Conservation (phyloP, 2,329 filamentous ascomycete genomes). For the Ophiostoma sp. region DNA sequence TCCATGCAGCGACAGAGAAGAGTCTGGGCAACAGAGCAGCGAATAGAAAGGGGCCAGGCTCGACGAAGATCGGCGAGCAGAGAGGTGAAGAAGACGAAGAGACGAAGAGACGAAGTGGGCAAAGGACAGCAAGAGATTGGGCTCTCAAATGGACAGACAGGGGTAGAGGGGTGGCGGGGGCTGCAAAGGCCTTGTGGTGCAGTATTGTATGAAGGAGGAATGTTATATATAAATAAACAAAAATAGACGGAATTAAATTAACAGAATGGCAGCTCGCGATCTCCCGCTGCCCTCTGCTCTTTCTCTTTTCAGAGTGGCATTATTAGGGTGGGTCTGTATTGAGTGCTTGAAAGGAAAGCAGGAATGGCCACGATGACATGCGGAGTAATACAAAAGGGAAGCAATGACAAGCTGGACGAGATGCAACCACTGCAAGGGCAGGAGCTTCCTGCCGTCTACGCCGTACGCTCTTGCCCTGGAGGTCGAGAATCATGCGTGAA, state of each 20-base stretch:
- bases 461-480: too few relatives aligned
- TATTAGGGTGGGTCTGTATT: neutral
- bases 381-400: too few relatives aligned
- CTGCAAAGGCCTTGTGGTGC: neutral
- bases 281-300: neutral
- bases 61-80: constrained; percentile 3
- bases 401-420: neutral
- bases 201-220: neutral
- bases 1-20: neutral
- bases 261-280: neutral
- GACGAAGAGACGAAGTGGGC: neutral
- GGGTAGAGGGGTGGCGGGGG: constrained; percentile 9
- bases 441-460: too few relatives aligned
- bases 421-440: neutral
- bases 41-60: constrained; percentile 17
- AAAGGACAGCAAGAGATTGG: constrained; percentile 13
- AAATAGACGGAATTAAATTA: neutral
- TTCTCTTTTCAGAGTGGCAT: neutral
- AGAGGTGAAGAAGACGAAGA: constrained; percentile 7
- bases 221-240: constrained; percentile 3
- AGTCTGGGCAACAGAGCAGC: neutral
- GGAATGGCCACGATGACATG: neutral
- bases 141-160: constrained; percentile 10
- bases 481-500: too few relatives aligned
- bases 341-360: neutral